These are phyloP conservation scores for Xanthoceras sorbifolium DNA, from an alignment of 345 rosid genomes.

Conservation along the genomic window DNA sequence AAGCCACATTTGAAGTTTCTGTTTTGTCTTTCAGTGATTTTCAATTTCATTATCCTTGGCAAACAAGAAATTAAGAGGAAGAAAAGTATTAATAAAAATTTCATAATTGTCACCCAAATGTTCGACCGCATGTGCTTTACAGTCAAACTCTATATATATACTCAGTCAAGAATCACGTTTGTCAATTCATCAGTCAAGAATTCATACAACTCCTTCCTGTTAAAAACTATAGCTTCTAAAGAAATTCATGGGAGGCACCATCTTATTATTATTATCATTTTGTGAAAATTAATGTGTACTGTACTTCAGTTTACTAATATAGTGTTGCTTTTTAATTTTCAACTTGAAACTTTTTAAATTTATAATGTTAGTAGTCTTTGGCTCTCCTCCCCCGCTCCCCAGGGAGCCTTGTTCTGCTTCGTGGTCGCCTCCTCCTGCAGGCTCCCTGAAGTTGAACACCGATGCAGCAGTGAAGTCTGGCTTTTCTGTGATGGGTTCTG, in stretches of 20 bases:
- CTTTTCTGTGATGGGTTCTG: too few species aligned
- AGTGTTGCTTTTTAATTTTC: too few species aligned
- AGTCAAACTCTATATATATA: neutral
- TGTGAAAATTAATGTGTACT: neutral
- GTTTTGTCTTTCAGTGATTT: neutral
- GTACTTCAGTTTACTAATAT: neutral
- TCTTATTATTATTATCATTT: neutral
- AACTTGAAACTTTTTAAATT: too few species aligned
- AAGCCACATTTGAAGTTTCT: neutral
- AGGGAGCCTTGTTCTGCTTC: too few species aligned
- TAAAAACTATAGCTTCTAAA: too few species aligned
- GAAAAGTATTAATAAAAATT: conserved; percentile 2
- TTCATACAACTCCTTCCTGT: neutral
- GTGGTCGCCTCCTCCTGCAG: too few species aligned
- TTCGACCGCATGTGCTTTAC: neutral
- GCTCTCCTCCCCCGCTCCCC: too few species aligned
- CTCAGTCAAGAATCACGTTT: conserved; percentile 11
- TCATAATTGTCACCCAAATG: neutral
- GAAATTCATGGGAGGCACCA: neutral
- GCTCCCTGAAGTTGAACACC: too few species aligned
- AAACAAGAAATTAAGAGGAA: neutral
- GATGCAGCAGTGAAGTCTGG: too few species aligned
- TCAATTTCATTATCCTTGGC: neutral
- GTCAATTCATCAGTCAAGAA: neutral
- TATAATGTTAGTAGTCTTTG: too few species aligned